A percentile compares a stretch with the other conserved stretches of the same genome.
phyloP scores from a whole-genome alignment of 306 rosid species.

The Spatholobus suberectus region DNA sequence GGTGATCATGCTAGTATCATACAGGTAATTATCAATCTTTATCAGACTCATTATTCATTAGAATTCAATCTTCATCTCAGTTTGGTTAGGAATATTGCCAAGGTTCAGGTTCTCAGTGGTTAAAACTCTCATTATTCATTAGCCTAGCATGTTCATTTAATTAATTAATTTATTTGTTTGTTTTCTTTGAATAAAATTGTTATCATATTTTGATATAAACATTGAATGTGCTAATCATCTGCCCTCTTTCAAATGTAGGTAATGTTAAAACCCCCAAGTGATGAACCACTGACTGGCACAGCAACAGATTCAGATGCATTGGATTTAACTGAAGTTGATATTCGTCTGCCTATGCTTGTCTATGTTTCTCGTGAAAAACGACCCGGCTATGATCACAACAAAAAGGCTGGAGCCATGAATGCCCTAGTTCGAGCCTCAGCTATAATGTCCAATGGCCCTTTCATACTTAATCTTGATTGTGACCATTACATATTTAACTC shows the following conservation, averaged over 20 bases:
- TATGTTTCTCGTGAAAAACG: constrained; percentile 84
- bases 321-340: constrained; percentile 68
- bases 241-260: constrained; percentile 52
- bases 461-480: constrained; percentile 83
- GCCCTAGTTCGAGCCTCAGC: constrained; percentile 86
- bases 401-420: constrained; percentile 91
- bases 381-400: constrained; percentile 89
- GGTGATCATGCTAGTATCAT: constrained; percentile 88
- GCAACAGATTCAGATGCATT: constrained; percentile 51
- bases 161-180: neutral
- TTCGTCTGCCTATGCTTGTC: constrained; percentile 87
- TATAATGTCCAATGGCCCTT: constrained; percentile 78
- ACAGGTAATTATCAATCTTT: constrained; percentile 57
- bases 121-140: neutral
- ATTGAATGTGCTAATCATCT: constrained; percentile 19
- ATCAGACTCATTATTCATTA: neutral
- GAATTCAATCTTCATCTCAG: neutral
- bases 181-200: neutral
- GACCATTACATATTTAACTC: constrained; percentile 82
- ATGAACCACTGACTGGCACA: constrained; percentile 61
- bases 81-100: neutral
- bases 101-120: neutral
- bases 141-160: constrained; percentile 13
- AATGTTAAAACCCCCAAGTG: constrained; percentile 80
- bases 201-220: neutral